Evolutionary conservation across 805 yeast genomes (phyloP), one percentile per base, ranked within the genome.

Genomic region (Cyberlindnera americana): DNA sequence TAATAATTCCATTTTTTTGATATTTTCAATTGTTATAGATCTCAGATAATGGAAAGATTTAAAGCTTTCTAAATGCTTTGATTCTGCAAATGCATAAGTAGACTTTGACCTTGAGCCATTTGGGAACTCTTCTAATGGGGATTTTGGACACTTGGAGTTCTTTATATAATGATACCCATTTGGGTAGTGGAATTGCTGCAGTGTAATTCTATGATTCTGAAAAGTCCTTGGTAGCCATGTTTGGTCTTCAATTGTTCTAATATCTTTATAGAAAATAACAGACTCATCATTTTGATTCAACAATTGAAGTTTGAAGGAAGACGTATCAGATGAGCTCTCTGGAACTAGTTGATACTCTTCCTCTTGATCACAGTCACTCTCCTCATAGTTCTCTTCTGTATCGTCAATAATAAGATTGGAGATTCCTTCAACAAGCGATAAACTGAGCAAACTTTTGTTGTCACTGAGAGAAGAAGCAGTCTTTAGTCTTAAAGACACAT

Each of bases 181-280:
- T 12, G n/a, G 16, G 14, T 33, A 33, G 8, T 22, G 23, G n/a
- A 44, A 33, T 13, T 26, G 29, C 6, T 37, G 23, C 30, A 16
- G 40, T 22, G 32, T 35, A 21, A 53, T 29, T 4, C 28, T 36
- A 29, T 54, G 60, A 23, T 46, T 38, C 18, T 55, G 60, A 25
- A 47, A 50, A 5, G 37, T 28, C 21, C 56, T 43, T 29, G 60
- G 57, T 11, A 45, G 41, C 44, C 43, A 52, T 2, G 50, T 47
- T 11, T 36, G 31, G 16, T 53, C 51, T n/a, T 39, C 43, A 17
- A 43, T 30, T 10, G 24, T 14, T 2, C 18, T 13, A 4, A 53
- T 28, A 23, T 48, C 36, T n/a, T 40, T 29, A 41, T 41, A 45
- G 34, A 30, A 53, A 6, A 19, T 38, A n/a, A 53, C 38, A 4